Evolutionary conservation across 2,329 filamentous ascomycete genomes (phyloP).

Genomic region (Calonectria pseudoreteaudii): DNA sequence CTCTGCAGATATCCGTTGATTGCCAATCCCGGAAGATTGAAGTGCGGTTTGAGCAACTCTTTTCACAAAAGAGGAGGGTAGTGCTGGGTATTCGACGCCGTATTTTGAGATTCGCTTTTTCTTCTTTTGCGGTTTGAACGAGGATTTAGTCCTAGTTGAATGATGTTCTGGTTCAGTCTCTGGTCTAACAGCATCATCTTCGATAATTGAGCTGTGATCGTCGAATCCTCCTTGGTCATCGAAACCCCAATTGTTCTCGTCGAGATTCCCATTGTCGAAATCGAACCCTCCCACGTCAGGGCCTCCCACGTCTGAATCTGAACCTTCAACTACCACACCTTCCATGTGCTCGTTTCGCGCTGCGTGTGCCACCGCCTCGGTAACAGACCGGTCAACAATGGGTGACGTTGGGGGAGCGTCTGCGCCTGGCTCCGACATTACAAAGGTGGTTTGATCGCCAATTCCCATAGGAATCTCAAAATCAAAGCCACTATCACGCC

Average conservation of each 20-base stretch:
- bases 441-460: constrained; percentile 64
- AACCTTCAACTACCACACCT: constrained; percentile 28
- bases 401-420: constrained; percentile 46
- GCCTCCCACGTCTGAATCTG: constrained; percentile 30
- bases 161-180: neutral
- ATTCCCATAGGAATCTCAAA: constrained; percentile 61
- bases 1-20: constrained; percentile 78
- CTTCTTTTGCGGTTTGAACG: constrained; percentile 45
- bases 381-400: constrained; percentile 31
- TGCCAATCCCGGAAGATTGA: constrained; percentile 72
- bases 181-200: constrained; percentile 7
- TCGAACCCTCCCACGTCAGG: constrained; percentile 28
- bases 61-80: constrained; percentile 81
- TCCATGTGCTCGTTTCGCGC: constrained; percentile 23
- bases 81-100: constrained; percentile 79
- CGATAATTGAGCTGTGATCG: constrained; percentile 37
- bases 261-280: constrained; percentile 27
- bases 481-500: constrained; percentile 63
- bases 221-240: constrained; percentile 38
- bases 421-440: constrained; percentile 54
- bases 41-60: constrained; percentile 78
- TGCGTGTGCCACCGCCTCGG: constrained; percentile 34
- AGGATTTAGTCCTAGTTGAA: neutral
- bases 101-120: constrained; percentile 71
- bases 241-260: constrained; percentile 33